Evolutionary conservation across 768 basidiomycete genomes (phyloP).

Genomic region (Phylloporus rhodoxanthus): DNA sequence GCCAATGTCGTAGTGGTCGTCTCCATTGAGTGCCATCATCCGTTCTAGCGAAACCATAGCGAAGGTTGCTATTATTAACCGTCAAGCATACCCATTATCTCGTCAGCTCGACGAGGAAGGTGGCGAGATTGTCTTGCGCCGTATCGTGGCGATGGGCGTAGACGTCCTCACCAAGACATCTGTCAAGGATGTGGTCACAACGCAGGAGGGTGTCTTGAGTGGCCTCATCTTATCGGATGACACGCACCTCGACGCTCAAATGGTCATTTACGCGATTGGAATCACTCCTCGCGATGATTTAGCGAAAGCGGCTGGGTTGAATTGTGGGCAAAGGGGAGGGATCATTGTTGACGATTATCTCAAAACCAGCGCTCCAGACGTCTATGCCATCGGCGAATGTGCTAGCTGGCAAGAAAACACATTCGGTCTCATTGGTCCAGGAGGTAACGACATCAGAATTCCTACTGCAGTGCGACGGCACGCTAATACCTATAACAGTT

Average conservation of each 20-base stretch:
- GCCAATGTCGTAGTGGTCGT: background rate
- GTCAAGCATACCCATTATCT: slow-evolving; percentile 48
- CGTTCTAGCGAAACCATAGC: slow-evolving; percentile 30
- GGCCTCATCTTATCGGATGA: slow-evolving; percentile 50
- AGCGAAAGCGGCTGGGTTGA: slow-evolving; percentile 48
- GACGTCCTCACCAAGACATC: slow-evolving; percentile 43
- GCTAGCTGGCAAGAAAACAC: slow-evolving; percentile 60
- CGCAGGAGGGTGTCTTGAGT: slow-evolving; percentile 35
- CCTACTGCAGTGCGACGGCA: background rate
- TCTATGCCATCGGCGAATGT: slow-evolving; percentile 76
- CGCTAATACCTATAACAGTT: slow-evolving; percentile 23
- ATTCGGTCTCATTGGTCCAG: slow-evolving; percentile 75
- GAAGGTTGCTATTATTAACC: slow-evolving; percentile 49
- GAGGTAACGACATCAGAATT: slow-evolving; percentile 31
- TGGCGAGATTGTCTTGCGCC: slow-evolving; percentile 54
- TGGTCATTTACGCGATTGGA: slow-evolving; percentile 66
- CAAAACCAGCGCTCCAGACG: slow-evolving; percentile 49
- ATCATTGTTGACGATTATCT: slow-evolving; percentile 54
- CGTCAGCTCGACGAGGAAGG: slow-evolving; percentile 54
- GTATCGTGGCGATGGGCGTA: slow-evolving; percentile 57
- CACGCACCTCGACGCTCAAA: slow-evolving; percentile 39
- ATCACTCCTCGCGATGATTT: slow-evolving; percentile 69
- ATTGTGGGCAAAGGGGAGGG: slow-evolving; percentile 45
- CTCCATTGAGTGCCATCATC: background rate
- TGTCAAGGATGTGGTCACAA: slow-evolving; percentile 35